Conservation (phyloP, 2,329 filamentous ascomycete species). For the Xylaria sp. region DNA sequence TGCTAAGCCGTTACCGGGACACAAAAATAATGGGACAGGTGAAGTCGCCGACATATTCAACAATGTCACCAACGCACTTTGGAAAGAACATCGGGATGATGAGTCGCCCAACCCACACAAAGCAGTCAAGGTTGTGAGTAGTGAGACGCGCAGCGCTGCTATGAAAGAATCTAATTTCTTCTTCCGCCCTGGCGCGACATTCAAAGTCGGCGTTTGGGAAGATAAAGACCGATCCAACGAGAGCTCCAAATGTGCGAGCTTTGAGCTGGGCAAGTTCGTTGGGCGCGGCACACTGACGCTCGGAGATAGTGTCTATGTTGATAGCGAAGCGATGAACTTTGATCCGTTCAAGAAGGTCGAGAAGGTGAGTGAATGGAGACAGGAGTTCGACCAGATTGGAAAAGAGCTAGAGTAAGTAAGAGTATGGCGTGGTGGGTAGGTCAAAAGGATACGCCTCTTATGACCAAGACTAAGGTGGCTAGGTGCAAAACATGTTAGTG, state of each 20-base stretch:
- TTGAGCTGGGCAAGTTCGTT: slow-evolving; percentile 38
- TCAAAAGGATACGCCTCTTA: neutral
- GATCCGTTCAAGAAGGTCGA: slow-evolving; percentile 50
- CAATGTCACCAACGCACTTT: neutral
- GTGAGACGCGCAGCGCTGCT: slow-evolving; percentile 40
- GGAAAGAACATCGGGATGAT: slow-evolving; percentile 26
- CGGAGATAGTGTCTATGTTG: slow-evolving; percentile 47
- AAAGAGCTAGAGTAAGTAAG: slow-evolving; percentile 39
- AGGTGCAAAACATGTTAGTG: neutral
- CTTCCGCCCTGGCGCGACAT: slow-evolving; percentile 47
- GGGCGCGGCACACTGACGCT: slow-evolving; percentile 43
- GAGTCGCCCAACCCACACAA: slow-evolving; percentile 28
- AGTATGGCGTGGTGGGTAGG: neutral
- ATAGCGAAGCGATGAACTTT: slow-evolving; percentile 50
- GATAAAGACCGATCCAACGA: slow-evolving; percentile 41
- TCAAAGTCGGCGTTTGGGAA: slow-evolving; percentile 49
- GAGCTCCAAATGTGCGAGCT: slow-evolving; percentile 37
- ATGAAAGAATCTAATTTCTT: slow-evolving; percentile 47
- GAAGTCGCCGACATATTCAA: neutral
- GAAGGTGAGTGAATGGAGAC: slow-evolving; percentile 47
- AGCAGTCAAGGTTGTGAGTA: slow-evolving; percentile 29
- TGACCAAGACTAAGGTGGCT: neutral
- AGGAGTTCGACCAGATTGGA: slow-evolving; percentile 50
- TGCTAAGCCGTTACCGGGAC: neutral
- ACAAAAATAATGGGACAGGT: neutral